These are phyloP conservation scores for Boletellus ananas DNA, from an alignment of 768 basidiomycete species.

Conservation along the genomic window DNA sequence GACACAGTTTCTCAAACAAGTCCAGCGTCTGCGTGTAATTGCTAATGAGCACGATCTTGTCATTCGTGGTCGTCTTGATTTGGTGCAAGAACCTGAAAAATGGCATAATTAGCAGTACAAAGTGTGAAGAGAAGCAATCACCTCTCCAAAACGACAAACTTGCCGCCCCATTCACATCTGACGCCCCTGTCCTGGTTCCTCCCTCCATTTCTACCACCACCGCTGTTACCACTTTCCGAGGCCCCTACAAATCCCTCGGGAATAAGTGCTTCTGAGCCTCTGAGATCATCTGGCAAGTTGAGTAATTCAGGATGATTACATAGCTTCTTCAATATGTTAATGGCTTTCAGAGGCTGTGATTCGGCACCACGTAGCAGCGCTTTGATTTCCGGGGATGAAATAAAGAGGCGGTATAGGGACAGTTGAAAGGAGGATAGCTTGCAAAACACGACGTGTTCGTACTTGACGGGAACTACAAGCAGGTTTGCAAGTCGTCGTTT, in stretches of 20 bases:
- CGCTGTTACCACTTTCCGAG: constrained; percentile 4
- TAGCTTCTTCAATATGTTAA: constrained; percentile 90
- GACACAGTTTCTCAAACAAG: constrained; percentile 84
- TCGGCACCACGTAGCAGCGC: constrained; percentile 81
- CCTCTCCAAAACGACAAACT: constrained; percentile 93
- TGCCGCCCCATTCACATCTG: constrained; percentile 83
- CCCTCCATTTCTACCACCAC: constrained; percentile 39
- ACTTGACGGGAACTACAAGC: constrained; percentile 89
- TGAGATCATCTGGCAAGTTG: constrained; percentile 78
- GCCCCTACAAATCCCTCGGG: constrained; percentile 78
- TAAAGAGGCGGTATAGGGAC: constrained; percentile 83
- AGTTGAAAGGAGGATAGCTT: constrained; percentile 79
- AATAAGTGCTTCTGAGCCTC: constrained; percentile 75
- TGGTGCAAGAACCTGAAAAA: constrained; percentile 73
- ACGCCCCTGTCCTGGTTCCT: constrained; percentile 43
- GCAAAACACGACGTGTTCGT: constrained; percentile 97
- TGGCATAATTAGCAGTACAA: neutral
- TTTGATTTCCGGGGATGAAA: constrained; percentile 89
- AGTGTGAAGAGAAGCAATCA: constrained; percentile 27
- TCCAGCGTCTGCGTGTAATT: constrained; percentile 97
- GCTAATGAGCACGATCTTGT: constrained; percentile 96
- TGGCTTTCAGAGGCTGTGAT: constrained; percentile 94
- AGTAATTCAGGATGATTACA: constrained; percentile 95
- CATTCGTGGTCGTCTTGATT: constrained; percentile 74
- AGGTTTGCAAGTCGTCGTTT: constrained; percentile 7